A percentile compares a stretch with the other conserved stretches of the same genome.
These are phyloP conservation scores for Inosperma sp. DNA, from an alignment of 768 basidiomycete species.

Conservation along the genomic window DNA sequence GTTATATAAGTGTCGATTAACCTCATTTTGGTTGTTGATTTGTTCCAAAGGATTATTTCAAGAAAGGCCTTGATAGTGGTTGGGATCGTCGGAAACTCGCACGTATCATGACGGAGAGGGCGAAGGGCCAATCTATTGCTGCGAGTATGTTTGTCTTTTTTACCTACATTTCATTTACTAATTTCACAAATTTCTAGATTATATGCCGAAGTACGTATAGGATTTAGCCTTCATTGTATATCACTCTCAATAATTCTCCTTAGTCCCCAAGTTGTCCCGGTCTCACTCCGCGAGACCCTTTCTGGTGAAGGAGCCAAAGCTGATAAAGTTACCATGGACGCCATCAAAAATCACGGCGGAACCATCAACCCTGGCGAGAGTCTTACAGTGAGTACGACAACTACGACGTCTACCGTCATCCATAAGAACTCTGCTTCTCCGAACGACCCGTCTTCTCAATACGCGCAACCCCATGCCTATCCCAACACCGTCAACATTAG, in stretches of 20 bases:
- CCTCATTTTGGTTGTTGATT: not conserved
- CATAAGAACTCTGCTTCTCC: slow-evolving; percentile 13
- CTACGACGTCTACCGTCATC: slow-evolving; percentile 23
- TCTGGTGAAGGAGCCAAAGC: slow-evolving; percentile 14
- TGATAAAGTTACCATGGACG: slow-evolving; percentile 17
- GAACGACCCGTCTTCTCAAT: slow-evolving; percentile 3
- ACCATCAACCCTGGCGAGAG: slow-evolving; percentile 17
- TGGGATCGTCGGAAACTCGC: slow-evolving; percentile 32
- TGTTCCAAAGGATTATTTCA: slow-evolving; percentile 31
- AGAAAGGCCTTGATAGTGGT: slow-evolving; percentile 16
- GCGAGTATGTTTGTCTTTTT: slow-evolving; percentile 22
- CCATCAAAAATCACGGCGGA: slow-evolving; percentile 18
- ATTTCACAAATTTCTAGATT: slow-evolving; percentile 14
- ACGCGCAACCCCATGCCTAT: not conserved
- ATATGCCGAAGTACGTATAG: slow-evolving; percentile 19
- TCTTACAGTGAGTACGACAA: slow-evolving; percentile 24
- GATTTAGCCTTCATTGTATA: slow-evolving; percentile 5
- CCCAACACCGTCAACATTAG: not conserved
- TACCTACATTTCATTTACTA: not conserved
- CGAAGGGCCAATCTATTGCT: slow-evolving; percentile 29
- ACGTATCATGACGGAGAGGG: slow-evolving; percentile 24
- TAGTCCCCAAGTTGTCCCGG: slow-evolving; percentile 8
- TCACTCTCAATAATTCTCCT: not conserved
- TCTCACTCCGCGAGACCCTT: slow-evolving; percentile 9
- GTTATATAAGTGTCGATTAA: not conserved